phyloP scores from a whole-genome alignment of 257 asterid species.

The Solanum arcanum region DNA sequence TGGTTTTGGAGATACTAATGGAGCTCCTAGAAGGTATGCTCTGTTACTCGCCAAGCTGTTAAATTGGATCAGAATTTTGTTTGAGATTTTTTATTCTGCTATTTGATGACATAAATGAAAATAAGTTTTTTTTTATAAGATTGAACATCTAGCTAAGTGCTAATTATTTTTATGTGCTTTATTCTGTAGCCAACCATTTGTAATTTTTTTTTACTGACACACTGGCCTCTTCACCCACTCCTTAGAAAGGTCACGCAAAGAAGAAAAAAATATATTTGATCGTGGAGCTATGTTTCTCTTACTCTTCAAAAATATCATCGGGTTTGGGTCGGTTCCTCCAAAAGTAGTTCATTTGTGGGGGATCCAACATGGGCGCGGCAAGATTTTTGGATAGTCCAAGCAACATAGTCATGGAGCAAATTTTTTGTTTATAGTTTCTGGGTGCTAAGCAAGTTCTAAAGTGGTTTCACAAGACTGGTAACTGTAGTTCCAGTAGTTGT shows the following conservation, averaged over 20 bases:
- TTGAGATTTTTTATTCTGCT: not conserved
- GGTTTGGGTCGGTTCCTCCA: not conserved
- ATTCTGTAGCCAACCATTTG: not conserved
- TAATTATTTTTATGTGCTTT: not conserved
- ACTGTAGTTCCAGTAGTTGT: not conserved
- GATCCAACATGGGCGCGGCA: not conserved
- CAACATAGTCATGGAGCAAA: not conserved
- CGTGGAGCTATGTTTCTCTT: not conserved
- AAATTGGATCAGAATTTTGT: not conserved
- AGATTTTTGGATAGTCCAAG: not conserved
- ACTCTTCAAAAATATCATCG: not conserved
- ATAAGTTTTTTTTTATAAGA: no score
- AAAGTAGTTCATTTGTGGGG: not conserved
- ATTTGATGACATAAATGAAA: not conserved
- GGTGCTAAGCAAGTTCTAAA: not conserved
- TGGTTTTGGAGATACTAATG: conserved; percentile 23
- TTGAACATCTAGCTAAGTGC: not conserved
- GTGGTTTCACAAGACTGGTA: not conserved
- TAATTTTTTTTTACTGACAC: not conserved
- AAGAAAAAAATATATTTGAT: not conserved
- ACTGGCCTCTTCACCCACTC: not conserved
- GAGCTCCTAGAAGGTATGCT: conserved; percentile 26
- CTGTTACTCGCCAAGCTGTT: not conserved
- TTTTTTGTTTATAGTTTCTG: not conserved
- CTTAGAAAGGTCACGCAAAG: not conserved